Conservation (phyloP, 2,329 filamentous ascomycete species). For the Cytospora leucostoma region DNA sequence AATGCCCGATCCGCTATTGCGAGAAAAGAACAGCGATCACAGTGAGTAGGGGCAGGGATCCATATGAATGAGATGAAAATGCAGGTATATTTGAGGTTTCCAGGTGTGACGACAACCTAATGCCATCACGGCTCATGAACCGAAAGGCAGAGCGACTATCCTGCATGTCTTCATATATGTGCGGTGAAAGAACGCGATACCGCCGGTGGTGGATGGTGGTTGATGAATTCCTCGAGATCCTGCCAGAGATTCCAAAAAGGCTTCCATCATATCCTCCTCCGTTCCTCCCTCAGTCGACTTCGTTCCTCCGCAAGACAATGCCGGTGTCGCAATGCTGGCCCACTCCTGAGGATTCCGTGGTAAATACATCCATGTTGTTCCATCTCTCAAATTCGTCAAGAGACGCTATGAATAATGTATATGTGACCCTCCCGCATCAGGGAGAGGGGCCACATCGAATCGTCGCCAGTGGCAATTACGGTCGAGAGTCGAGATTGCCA, state of each 20-base stretch:
- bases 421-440: not conserved
- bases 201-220: not conserved
- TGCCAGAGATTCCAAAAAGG: not conserved
- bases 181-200: not conserved
- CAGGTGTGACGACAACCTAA: slow-evolving; percentile 2
- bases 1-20: not conserved
- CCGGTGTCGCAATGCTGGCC: slow-evolving; percentile 6
- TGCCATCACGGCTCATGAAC: not conserved
- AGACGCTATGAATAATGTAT: not conserved
- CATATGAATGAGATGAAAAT: slow-evolving; percentile 8
- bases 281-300: not conserved
- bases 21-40: not conserved
- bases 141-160: not conserved
- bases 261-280: not conserved
- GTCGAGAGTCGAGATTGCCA: not conserved
- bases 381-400: not conserved
- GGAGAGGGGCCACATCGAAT: not conserved
- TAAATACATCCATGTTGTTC: not conserved
- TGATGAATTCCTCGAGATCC: not conserved
- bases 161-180: not conserved
- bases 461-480: not conserved
- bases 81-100: slow-evolving; percentile 6
- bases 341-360: not conserved
- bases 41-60: not conserved
- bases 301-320: not conserved